phyloP scores from a whole-genome alignment of 2,329 filamentous ascomycete genomes.

The Hypoxylon sp. region DNA sequence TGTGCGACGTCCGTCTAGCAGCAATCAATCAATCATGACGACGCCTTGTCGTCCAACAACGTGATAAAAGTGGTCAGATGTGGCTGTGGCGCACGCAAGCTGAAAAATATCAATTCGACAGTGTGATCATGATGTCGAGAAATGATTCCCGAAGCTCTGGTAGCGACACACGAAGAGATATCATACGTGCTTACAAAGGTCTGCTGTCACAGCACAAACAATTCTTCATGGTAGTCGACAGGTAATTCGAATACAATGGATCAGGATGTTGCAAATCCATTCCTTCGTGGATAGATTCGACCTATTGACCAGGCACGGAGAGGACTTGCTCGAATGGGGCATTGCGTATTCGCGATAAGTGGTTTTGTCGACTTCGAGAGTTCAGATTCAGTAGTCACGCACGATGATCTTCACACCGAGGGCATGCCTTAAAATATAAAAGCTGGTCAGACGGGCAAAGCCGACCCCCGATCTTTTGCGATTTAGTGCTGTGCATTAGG shows the following conservation, averaged over 20 bases:
- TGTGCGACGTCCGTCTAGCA: constrained; percentile 33
- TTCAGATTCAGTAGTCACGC: constrained; percentile 14
- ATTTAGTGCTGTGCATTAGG: constrained; percentile 26
- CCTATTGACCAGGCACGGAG: constrained; percentile 29
- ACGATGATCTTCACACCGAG: constrained; percentile 38
- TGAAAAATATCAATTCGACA: constrained; percentile 5
- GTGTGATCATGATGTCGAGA: not conserved
- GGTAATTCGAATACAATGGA: not conserved
- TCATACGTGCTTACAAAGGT: constrained; percentile 7
- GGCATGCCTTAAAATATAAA: constrained; percentile 36
- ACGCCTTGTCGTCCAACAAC: constrained; percentile 31
- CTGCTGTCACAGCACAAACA: constrained; percentile 17
- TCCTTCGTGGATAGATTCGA: not conserved
- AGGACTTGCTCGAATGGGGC: constrained; percentile 32
- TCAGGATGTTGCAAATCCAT: constrained; percentile 2
- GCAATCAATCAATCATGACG: constrained; percentile 32
- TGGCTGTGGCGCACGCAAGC: constrained; percentile 24
- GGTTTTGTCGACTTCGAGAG: constrained; percentile 9
- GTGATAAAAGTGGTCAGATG: constrained; percentile 20
- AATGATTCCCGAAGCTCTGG: constrained; percentile 27
- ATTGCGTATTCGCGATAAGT: constrained; percentile 21
- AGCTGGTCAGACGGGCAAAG: constrained; percentile 40
- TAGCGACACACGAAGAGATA: constrained; percentile 22
- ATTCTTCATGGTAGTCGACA: not conserved
- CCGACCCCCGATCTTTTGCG: constrained; percentile 28